These are phyloP conservation scores for Euclidium syriacum DNA, from an alignment of 345 rosid genomes.

Conservation along the genomic window DNA sequence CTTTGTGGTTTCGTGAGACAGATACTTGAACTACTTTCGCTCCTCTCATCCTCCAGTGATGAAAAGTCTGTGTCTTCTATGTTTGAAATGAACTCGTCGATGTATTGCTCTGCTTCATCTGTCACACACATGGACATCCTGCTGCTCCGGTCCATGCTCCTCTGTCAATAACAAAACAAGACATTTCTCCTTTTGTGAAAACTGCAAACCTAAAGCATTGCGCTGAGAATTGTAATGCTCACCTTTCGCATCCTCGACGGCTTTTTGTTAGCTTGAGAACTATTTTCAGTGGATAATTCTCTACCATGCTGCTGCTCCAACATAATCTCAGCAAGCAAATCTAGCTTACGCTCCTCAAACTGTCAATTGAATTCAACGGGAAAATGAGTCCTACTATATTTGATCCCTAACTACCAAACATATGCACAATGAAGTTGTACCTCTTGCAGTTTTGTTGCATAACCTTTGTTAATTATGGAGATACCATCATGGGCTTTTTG, in stretches of 20 bases:
- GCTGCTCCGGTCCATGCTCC: slow-evolving; percentile 61
- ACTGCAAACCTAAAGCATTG: neutral
- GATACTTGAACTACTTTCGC: slow-evolving; percentile 78
- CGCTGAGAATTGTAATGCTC: neutral
- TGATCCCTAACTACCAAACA: neutral
- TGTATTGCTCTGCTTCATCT: slow-evolving; percentile 83
- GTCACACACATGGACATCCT: slow-evolving; percentile 70
- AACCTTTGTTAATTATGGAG: slow-evolving; percentile 45
- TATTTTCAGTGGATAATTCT: slow-evolving; percentile 53
- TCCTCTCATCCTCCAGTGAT: slow-evolving; percentile 86
- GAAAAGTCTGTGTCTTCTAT: slow-evolving; percentile 95
- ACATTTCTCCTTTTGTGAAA: neutral
- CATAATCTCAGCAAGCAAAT: slow-evolving; percentile 58
- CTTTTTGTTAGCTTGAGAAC: slow-evolving; percentile 35
- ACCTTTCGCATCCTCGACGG: slow-evolving; percentile 54
- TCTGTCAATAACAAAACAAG: slow-evolving; percentile 26
- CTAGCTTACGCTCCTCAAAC: slow-evolving; percentile 80
- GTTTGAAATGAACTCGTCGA: slow-evolving; percentile 82
- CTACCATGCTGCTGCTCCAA: slow-evolving; percentile 60
- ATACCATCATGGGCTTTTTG: slow-evolving; percentile 39
- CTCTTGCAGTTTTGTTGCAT: slow-evolving; percentile 56
- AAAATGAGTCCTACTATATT: neutral
- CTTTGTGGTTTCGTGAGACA: slow-evolving; percentile 49
- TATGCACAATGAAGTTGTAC: slow-evolving; percentile 29
- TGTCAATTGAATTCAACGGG: slow-evolving; percentile 28